phyloP scores from a whole-genome alignment of 148 eudicot genomes.

The Simmondsia chinensis region DNA sequence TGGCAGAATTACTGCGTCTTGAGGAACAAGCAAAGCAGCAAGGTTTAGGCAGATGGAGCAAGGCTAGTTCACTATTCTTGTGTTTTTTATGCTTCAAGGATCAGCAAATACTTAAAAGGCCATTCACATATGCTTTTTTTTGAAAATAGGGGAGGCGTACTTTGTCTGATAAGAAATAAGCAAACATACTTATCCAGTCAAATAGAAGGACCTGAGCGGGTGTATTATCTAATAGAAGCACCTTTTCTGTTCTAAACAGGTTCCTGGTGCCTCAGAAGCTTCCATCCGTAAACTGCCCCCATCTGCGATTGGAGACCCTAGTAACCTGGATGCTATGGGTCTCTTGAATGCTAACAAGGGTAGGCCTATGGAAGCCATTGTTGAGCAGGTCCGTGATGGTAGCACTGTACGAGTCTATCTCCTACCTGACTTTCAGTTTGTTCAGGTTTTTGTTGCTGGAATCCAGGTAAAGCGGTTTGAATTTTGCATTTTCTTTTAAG shows the following conservation, averaged over 20 bases:
- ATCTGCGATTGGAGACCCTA: slow-evolving; percentile 67
- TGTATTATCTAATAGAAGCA: background rate
- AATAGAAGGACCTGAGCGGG: background rate
- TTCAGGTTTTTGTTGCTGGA: slow-evolving; percentile 87
- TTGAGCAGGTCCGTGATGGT: slow-evolving; percentile 96
- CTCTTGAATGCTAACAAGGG: slow-evolving; percentile 57
- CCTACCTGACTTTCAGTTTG: slow-evolving; percentile 82
- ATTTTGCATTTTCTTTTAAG: no score
- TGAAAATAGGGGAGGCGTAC: background rate
- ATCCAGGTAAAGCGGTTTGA: slow-evolving; percentile 47
- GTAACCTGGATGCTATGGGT: slow-evolving; percentile 54
- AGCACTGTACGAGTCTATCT: slow-evolving; percentile 74
- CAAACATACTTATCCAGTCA: no score
- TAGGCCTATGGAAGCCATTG: slow-evolving; percentile 67
- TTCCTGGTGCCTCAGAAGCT: slow-evolving; percentile 78
- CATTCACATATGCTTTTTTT: background rate
- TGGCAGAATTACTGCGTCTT: slow-evolving; percentile 41
- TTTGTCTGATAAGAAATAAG: no score
- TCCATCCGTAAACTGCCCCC: slow-evolving; percentile 84
- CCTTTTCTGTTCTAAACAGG: slow-evolving; percentile 25
- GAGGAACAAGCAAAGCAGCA: slow-evolving; percentile 87
- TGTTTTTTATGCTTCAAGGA: background rate
- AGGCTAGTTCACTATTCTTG: slow-evolving; percentile 35
- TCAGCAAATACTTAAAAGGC: no score
- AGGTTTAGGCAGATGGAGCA: slow-evolving; percentile 84